Base-by-base conservation (phyloP, 1,139 yeast genomes). In the Zygosaccharomyces sapae region DNA sequence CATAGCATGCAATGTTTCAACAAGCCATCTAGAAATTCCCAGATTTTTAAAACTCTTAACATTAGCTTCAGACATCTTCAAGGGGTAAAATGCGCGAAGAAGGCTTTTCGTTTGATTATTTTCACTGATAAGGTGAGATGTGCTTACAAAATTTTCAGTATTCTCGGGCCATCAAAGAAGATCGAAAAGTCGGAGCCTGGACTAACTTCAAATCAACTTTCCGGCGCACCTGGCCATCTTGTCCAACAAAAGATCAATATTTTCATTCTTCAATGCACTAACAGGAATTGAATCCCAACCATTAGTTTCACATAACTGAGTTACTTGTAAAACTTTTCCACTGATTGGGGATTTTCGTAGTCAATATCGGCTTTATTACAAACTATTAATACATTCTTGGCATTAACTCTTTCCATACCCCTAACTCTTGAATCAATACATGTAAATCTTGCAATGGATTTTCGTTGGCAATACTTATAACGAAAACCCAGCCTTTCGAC, bases 311-410 rank as follows among this genome's bases (percentile, higher is more conserved):
- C 79, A 76, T 56, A 69, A 79, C 1, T 66, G 58, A 46, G 69
- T 70, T 41, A 88, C 69, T 7, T 44, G 45, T 1, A 45, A 43
- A 70, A 88, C 44, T 71, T 76, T 5, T 24, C 67, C 71, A 38
- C 75, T 71, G 24, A 81, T n/a, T 42, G 46, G 10, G 54, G 50
- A 12, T 56, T 56, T 7, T 52, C 69, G 2, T 69, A 75, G 37
- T 74, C 77, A 24, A 87, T 62, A 64, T 92, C 98, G 1, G 96
- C 97, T 65, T 92, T 92, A 12, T 96, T 89, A 13, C 94, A 96
- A 13, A 89, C 87, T 12, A 92, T 80, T 48, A 90, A 71, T 1
- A 85, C 77, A 44, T 71, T 74, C 61, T 88, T 89, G 41, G 68
- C 72, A 18, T 48, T 44, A 2, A 65, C 59, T 33, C 52, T 54